phyloP scores from a whole-genome alignment of 2,329 filamentous ascomycete genomes.

The Calonectria pauciramosa region DNA sequence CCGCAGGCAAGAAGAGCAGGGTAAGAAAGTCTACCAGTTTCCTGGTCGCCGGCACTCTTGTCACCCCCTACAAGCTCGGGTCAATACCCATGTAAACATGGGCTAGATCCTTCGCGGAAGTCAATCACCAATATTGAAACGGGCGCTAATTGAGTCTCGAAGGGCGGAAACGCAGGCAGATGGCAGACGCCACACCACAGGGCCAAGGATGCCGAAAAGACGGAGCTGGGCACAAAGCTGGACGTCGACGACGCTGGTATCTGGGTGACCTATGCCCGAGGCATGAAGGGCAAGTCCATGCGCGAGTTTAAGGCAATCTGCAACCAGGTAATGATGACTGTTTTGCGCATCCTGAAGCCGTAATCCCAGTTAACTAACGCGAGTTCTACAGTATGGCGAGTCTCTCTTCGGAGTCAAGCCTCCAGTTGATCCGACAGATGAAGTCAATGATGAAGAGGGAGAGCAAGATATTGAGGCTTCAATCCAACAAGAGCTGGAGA shows the following conservation, averaged over 20 bases:
- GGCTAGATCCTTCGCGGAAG: background rate
- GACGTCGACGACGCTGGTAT: conserved; percentile 80
- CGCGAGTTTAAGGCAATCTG: conserved; percentile 77
- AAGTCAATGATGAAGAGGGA: conserved; percentile 53
- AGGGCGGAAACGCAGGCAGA: conserved; percentile 68
- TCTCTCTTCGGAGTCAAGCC: conserved; percentile 68
- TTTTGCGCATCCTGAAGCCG: background rate
- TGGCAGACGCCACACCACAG: conserved; percentile 74
- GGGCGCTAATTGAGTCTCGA: conserved; percentile 7
- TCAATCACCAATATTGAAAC: background rate
- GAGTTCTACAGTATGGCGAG: conserved; percentile 71
- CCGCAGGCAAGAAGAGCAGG: conserved; percentile 57
- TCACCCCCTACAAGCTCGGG: background rate
- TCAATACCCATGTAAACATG: background rate
- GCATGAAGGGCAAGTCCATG: conserved; percentile 78
- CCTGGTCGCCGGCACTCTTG: background rate
- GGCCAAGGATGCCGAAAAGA: conserved; percentile 59
- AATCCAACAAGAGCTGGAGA: conserved; percentile 79
- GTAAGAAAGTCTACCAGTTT: conserved; percentile 42
- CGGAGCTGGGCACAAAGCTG: conserved; percentile 61
- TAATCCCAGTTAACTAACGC: conserved; percentile 20
- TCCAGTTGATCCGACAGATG: conserved; percentile 49
- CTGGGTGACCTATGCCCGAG: conserved; percentile 83
- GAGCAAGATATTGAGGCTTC: conserved; percentile 78
- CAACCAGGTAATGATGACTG: conserved; percentile 66